Base-by-base conservation (phyloP, 78 protist genomes). In the Monosiga brevicollis region DNA sequence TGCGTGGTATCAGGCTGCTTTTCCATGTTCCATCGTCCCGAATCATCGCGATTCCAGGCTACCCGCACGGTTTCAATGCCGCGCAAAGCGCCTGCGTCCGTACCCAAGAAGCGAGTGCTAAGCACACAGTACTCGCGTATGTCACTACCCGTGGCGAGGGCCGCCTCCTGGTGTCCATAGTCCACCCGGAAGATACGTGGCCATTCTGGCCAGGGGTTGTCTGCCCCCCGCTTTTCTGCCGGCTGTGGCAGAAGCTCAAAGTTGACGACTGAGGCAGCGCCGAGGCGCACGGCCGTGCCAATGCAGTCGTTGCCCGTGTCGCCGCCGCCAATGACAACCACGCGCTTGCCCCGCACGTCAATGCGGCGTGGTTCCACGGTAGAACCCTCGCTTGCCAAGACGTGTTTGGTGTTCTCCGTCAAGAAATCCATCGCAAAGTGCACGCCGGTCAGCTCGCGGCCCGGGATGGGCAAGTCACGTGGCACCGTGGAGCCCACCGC, bases 281-380 rank as follows among this genome's bases (percentile, higher is more conserved):
- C 91, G 49, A 72, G 89, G 24, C 94, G 79, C 42, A 86, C 11
- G 24, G 91, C 37, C 15, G 94, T 86, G 25, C 90, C 92, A 29
- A 91, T 87, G 90, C 94, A 91, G 84, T 94, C 96, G n/a, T 79
- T 87, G 81, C 94, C 95, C 10, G 94, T 91, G 89, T 91, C 94
- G 41, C 96, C 96, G 71, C 93, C 94, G 39, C 96, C 94, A 74
- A 93, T 91, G 74, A 94, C 94, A 39, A 91, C 80, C 34, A 91
- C 93, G 37, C 84, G 0, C 90, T 94, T 89, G 34, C 92, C 96
- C 41, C 81, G 72, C n/a, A 90, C 94, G 73, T 74, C 34, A 62
- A 88, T 79, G n/a, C n/a, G n/a, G n/a, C n/a, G n/a, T n/a, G n/a
- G n/a, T n/a, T n/a, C n/a, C n/a, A n/a, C n/a, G 73, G 82, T 3